Evolutionary conservation across 768 basidiomycete species (phyloP), one percentile per base, ranked within the genome.

Genomic region (Neoboletus subvelutipes): DNA sequence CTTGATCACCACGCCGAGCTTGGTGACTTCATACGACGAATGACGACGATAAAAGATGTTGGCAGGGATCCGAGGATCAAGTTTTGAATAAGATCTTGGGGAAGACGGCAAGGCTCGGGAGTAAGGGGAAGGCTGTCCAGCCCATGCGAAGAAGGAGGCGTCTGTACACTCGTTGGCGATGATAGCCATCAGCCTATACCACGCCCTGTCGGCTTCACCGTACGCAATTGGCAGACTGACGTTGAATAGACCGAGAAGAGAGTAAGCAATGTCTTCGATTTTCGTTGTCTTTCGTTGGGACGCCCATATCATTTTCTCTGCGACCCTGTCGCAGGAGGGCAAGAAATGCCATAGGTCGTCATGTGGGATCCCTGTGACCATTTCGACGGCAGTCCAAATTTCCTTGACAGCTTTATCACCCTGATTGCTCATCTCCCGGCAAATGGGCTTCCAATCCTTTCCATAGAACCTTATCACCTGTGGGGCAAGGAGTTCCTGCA

Each of bases 251-350:
- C 65, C 65, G 7, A 70, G 52, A 18, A 71, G 58, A 2, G 53
- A 65, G 41, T 70, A 71, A 13, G 69, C 65, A 8, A 31, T 28
- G 40, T 71, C 68, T 46, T 71, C 68, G 13, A 56, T 47, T 31
- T 60, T 59, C 4, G 61, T 65, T 24, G 69, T 70, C 39, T 33
- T 63, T 34, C 70, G 59, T 33, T 60, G 56, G 12, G 70, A 65
- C 5, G 65, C 65, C 70, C 67, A 69, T 3, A 7, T 34, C 58
- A 69, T 63, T 31, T 59, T 65, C 46, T 67, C 65, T 7, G 56
- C 53, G 34, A 67, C 26, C 29, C 52, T 48, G 26, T 53, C 50
- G 36, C 57, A 59, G 7, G 61, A 53, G 26, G 60, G 52, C 1
- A 41, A 42, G 54, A 65, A 63, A 45, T 36, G 39, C 31, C 54